Evolutionary conservation across 345 rosid species (phyloP).

Genomic region (Eucalyptus cloeziana): DNA sequence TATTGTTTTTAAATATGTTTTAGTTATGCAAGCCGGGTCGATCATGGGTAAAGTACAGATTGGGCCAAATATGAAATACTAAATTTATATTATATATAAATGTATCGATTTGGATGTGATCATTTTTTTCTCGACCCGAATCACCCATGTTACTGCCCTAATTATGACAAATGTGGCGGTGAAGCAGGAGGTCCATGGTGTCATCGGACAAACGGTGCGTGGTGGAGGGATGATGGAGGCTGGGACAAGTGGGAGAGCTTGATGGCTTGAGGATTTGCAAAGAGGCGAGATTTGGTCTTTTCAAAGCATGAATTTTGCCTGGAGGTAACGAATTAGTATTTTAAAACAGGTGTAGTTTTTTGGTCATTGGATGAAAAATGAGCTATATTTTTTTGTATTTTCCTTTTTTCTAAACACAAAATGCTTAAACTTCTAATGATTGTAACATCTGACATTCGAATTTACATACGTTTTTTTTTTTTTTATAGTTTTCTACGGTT

Average conservation of each 20-base stretch:
- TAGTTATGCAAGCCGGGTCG: too few relatives aligned
- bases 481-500: neutral
- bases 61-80: too few relatives aligned
- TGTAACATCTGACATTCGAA: neutral
- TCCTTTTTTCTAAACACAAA: neutral
- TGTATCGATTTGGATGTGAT: too few relatives aligned
- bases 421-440: neutral
- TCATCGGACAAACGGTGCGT: neutral
- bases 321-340: neutral
- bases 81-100: too few relatives aligned
- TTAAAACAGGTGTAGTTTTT: neutral
- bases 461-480: neutral
- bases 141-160: too few relatives aligned
- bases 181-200: neutral
- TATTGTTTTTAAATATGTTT: too few relatives aligned
- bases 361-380: neutral
- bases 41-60: too few relatives aligned
- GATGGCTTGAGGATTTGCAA: neutral
- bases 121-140: too few relatives aligned
- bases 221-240: neutral
- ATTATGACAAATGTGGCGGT: neutral
- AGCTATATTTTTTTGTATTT: neutral
- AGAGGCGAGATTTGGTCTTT: neutral
- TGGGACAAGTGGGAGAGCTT: neutral
- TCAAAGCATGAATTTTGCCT: neutral